Base-by-base conservation (phyloP, 495 filamentous ascomycete species). In the Penicillium pulvis region DNA sequence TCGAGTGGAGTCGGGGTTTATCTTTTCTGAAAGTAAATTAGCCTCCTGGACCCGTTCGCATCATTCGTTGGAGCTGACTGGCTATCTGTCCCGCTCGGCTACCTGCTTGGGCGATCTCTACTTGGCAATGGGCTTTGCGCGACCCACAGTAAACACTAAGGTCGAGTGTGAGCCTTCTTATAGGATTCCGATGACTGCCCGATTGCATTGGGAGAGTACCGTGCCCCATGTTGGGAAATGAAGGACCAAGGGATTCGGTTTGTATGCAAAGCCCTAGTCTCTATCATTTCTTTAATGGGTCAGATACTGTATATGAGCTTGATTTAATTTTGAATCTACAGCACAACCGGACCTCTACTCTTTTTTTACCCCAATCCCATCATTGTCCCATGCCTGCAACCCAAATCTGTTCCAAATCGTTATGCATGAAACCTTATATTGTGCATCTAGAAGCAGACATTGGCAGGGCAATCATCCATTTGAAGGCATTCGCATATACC, bases 31-130 rank as follows among this genome's bases (percentile, higher is more conserved):
- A 30, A 12, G 20, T 9, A 28, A 47, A 23, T 23, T 24, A 36
- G 33, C 19, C 20, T 23, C 23, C 23, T 47, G 45, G 45, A 30
- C 23, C 45, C 24, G 23, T 14, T 47, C 8, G 7, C 23, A 26
- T 28, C 19, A 14, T 12, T 28, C 6, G 11, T 44, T 19, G 0
- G 42, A 9, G 8, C 16, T 20, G 42, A 44, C 16, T 47, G 45
- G 45, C 9, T 16, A 5, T 26, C 0, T 47, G 2, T 47, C 45
- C 45, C 20, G 23, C 14, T 28, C 23, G 14, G 45, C 12, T 12
- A 45, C 20, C 17, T 45, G n/a, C 17, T 20, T 36, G 33, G 42
- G n/a, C 42, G 42, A 45, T 45, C 42, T 45, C 17, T 45, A 45
- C 39, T 42, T 42, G 28, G 28, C 28, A 28, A 28, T 36, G 33